Base-by-base conservation (phyloP, 2,329 filamentous ascomycete species). In the Aulographum hederae region DNA sequence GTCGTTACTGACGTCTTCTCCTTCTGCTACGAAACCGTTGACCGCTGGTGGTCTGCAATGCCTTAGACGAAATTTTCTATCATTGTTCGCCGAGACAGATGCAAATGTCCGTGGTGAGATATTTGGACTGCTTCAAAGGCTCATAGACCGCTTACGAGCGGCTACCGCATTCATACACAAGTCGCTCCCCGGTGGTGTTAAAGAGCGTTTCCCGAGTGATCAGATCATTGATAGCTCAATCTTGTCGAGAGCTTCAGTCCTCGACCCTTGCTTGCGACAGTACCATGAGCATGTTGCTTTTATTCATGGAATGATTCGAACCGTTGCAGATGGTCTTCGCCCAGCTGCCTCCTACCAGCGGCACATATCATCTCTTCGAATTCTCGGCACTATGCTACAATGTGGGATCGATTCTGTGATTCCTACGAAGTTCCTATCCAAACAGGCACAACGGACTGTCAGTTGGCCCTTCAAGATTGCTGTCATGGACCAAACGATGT, bases 311-410 rank as follows among this genome's bases (percentile, higher is more conserved):
- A 25, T 10, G 21, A 6, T 37, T 44, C 5, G 39, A 46, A 20
- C 26, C 39, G 4, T 18, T 57, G 54, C 41, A 52, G 19, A 61
- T 59, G 84, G 95, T 43, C 57, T 98, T 15, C 67, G 71, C 3
- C 74, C 84, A 2, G 85, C 78, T 1, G 73, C 80, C 12, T 89
- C 85, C 8, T 98, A 95, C 46, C 85, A 92, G 47, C 70, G 84
- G 5, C 86, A 93, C 42, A 78, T 85, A 29, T 79, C 78, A 2
- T 73, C 81, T 2, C 52, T 95, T 4, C 82, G 75, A 44, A 72
- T 77, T 1, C 53, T 86, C 18, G 60, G 59, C 1, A 63, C 76
- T 32, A 57, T 86, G n/a, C 52, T 84, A 4, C 68, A 68, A 36
- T 70, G 77, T 26, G 77, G 78, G 18, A 57, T 77, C n/a, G 76